Evolutionary conservation across 2,329 filamentous ascomycete genomes (phyloP), one percentile per base, ranked within the genome.

Genomic region (Alternaria alternata): DNA sequence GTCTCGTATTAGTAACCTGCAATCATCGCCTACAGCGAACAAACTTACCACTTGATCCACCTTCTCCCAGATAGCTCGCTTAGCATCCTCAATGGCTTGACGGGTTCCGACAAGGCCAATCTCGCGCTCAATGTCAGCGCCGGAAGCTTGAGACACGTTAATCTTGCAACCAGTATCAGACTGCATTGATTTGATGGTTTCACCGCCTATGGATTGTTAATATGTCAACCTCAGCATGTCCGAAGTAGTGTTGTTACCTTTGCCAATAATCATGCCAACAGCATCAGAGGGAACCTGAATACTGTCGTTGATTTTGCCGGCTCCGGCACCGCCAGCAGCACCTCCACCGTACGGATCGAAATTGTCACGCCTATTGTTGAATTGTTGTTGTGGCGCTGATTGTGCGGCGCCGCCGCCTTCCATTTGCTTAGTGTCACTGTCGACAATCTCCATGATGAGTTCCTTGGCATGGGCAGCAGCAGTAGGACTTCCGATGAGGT

Each of bases 221-320:
- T 68, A 53, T 42, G 24, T 36, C 38, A 16, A 20, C 24, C 16
- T 7, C 20, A 30, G 30, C 4, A 59, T 3, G 5, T 28, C 8
- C 24, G 30, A 54, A 24, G 42, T 16, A n/a, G 42, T 52, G 62
- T 61, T 52, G 62, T 61, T 70, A 84, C 84, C 91, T 83, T 96
- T 96, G 66, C 94, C 93, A 62, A 97, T 97, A 66, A 97, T 96
- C 93, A 97, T 97, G 62, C 93, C 93, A 55, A 97, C 93, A 6
- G 93, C 91, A 76, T 97, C 93, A 22, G 93, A 94, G 12, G 93
- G 93, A 9, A 97, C 93, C 68, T 88, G 89, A 64, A 97, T 92
- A 41, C 88, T 89, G 73, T 97, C 92, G 72, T 90, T 93, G 71
- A 91, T 86, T 81, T 94, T 94, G 61, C 72, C 73, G 36, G 62